These are phyloP conservation scores for Hemerocallis citrina DNA, from an alignment of 106 monocot species.

Conservation along the genomic window DNA sequence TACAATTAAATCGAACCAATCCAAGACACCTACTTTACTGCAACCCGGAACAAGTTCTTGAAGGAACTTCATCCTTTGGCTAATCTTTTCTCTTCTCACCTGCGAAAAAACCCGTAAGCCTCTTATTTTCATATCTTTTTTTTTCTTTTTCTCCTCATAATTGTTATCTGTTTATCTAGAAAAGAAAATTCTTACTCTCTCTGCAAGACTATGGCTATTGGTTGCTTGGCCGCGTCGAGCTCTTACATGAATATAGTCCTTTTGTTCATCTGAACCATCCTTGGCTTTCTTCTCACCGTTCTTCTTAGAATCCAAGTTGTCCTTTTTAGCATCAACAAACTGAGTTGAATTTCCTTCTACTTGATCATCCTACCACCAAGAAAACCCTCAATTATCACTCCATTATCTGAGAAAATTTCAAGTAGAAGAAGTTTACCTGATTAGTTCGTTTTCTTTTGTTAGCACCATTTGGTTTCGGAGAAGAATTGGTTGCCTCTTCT, in stretches of 20 bases:
- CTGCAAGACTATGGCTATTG: conserved; percentile 51
- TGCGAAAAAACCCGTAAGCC: conserved; percentile 5
- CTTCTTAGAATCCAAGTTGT: background rate
- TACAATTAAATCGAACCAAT: background rate
- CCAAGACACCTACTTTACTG: conserved; percentile 48
- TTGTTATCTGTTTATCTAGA: conserved; percentile 7
- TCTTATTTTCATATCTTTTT: background rate
- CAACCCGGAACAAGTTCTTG: conserved; percentile 95
- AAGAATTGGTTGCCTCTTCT: background rate
- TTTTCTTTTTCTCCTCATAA: background rate
- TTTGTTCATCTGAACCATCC: too few species aligned
- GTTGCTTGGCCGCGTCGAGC: conserved; percentile 54
- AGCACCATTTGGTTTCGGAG: background rate
- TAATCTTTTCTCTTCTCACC: conserved; percentile 90
- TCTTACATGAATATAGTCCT: conserved; percentile 34
- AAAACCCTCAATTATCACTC: too few species aligned
- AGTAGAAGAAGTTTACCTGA: conserved; percentile 6
- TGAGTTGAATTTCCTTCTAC: conserved; percentile 16
- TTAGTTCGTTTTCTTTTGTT: conserved; percentile 15
- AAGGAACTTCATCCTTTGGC: conserved; percentile 85
- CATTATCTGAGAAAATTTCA: too few species aligned
- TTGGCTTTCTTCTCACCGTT: conserved; percentile 1
- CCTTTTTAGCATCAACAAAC: conserved; percentile 12
- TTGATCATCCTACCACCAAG: conserved; percentile 8
- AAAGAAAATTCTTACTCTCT: conserved; percentile 26